Evolutionary conservation across 176 grass and related monocot genomes (phyloP).

Genomic region (Oryza glaberrima): DNA sequence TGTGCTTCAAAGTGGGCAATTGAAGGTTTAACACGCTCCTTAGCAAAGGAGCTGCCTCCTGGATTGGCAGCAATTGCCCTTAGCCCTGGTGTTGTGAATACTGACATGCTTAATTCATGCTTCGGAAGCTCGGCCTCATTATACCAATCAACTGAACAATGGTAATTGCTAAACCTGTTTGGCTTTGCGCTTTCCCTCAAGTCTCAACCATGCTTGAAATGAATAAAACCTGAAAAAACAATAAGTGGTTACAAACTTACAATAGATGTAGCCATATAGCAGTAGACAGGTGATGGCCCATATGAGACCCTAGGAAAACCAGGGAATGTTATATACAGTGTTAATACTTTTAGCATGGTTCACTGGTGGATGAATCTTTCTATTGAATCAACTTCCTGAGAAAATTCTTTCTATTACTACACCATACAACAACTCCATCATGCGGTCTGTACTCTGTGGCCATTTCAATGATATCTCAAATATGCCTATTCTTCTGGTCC

Average conservation of each 20-base stretch:
- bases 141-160: constrained; percentile 84
- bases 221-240: constrained; percentile 12
- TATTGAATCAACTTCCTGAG: constrained; percentile 2
- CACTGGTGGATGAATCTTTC: not conserved
- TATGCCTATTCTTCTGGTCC: not conserved
- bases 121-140: constrained; percentile 76
- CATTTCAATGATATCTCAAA: constrained; percentile 4
- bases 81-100: constrained; percentile 92
- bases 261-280: not conserved
- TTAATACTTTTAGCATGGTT: not conserved
- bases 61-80: constrained; percentile 90
- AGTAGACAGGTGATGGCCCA: not conserved
- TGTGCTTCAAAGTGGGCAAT: constrained; percentile 98
- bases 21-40: constrained; percentile 87
- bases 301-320: not conserved
- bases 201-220: not conserved
- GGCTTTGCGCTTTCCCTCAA: not conserved
- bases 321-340: not conserved
- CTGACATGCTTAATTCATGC: constrained; percentile 94
- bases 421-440: not conserved
- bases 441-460: not conserved
- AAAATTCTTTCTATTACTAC: not conserved
- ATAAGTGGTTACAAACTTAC: not conserved
- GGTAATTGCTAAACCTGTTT: constrained; percentile 76
- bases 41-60: constrained; percentile 87